Base-by-base conservation (phyloP, 345 rosid species). In the Aurinia saxatilis region DNA sequence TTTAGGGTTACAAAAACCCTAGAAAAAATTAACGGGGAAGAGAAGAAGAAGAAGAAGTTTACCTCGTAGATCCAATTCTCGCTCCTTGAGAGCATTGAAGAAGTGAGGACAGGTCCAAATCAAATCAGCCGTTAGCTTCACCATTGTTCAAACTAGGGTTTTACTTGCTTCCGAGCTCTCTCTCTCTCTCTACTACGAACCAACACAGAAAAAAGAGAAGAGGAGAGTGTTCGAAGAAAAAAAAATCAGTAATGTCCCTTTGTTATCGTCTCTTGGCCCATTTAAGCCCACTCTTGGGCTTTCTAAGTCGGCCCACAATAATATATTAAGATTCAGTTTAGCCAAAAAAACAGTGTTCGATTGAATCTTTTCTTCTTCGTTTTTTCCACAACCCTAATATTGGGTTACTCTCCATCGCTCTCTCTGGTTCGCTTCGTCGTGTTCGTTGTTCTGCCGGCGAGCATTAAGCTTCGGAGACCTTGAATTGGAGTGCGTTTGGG, bases 31-130 rank as follows among this genome's bases (percentile, higher is more conserved):
- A 37, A 66, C 9, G 21, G 18, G 35, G n/a, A 46, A 53, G 54
- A 30, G 4, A 21, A 21, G 25, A 27, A 27, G 30, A 27, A 27
- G 47, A 10, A 56, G 13, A 40, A 61, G 45, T 39, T 27, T 38
- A 83, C 99, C 98, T 78, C 99, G 90, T 65, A 95, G 97, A 77
- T 95, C 98, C 50, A 95, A 71, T 73, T 95, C 99, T 15, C 99
- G 86, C 71, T 95, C 99, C 79, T 88, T 90, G 10, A 95, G 65
- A 65, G 99, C 96, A 65, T 95, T 95, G 88, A 95, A 95, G 82
- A 95, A 95, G 66, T 95, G 99, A 69, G 98, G 95, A 73, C 98
- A 80, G 41, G 90, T 95, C 96, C 98, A 90, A 50, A 95, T 84
- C 88, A 95, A 80, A 73, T 95, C 99, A 41, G 98, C 99, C 6